Evolutionary conservation across 2,329 filamentous ascomycete genomes (phyloP).

Genomic region (Pseudogymnoascus sp.): DNA sequence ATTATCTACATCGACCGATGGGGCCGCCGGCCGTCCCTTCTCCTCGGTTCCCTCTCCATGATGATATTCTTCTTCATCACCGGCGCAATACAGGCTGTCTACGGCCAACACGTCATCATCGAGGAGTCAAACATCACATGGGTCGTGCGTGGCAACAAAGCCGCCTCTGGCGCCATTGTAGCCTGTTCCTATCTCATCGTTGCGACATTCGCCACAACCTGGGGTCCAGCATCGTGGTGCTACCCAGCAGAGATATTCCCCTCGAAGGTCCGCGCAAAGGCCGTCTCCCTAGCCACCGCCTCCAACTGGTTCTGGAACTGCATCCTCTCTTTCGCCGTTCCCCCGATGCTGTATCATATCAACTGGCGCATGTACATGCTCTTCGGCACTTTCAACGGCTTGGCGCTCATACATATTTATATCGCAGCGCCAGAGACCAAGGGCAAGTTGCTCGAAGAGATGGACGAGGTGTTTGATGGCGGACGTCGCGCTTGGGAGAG

Average conservation of each 20-base stretch:
- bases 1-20: constrained; percentile 67
- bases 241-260: constrained; percentile 64
- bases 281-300: constrained; percentile 65
- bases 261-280: constrained; percentile 62
- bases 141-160: constrained; percentile 44
- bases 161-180: constrained; percentile 55
- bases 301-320: constrained; percentile 74
- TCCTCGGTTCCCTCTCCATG: constrained; percentile 60
- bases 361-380: constrained; percentile 64
- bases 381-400: constrained; percentile 64
- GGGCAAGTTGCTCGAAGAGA: constrained; percentile 68
- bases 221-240: constrained; percentile 41
- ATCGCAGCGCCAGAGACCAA: constrained; percentile 61
- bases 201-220: constrained; percentile 57
- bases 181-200: constrained; percentile 68
- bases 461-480: constrained; percentile 63
- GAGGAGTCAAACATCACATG: constrained; percentile 44
- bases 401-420: constrained; percentile 61
- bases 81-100: constrained; percentile 53
- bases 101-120: constrained; percentile 43
- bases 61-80: constrained; percentile 53
- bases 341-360: constrained; percentile 44
- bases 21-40: constrained; percentile 61
- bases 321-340: constrained; percentile 46
- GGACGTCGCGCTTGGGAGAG: constrained; percentile 52